These are phyloP conservation scores for Lactarius sanguifluus DNA, from an alignment of 768 basidiomycete genomes.

Conservation along the genomic window DNA sequence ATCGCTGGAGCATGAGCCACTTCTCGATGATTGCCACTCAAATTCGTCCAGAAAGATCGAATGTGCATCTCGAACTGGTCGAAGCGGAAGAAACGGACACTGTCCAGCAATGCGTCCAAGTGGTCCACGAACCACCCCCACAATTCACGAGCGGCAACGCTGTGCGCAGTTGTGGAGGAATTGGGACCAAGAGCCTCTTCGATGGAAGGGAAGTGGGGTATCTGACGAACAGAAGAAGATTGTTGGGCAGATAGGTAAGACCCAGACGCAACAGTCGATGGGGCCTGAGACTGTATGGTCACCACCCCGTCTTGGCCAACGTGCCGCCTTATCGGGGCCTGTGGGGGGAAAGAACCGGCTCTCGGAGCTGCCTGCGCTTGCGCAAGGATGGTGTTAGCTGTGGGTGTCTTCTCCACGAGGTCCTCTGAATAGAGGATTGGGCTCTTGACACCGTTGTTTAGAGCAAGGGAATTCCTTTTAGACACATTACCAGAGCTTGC, in stretches of 20 bases:
- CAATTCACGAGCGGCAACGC: conserved; percentile 78
- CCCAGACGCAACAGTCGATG: conserved; percentile 45
- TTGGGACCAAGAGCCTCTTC: conserved; percentile 78
- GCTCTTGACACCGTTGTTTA: conserved; percentile 63
- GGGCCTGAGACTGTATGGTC: conserved; percentile 46
- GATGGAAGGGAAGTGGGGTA: conserved; percentile 80
- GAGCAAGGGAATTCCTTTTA: conserved; percentile 71
- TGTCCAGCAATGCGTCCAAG: conserved; percentile 78
- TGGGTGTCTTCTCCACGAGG: conserved; percentile 82
- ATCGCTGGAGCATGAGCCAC: conserved; percentile 88
- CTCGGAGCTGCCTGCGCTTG: conserved; percentile 70
- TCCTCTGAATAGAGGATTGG: conserved; percentile 57
- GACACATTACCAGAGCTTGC: conserved; percentile 59
- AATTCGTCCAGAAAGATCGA: conserved; percentile 79
- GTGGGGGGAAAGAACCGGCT: conserved; percentile 58
- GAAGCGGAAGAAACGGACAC: conserved; percentile 73
- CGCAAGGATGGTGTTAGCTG: conserved; percentile 71
- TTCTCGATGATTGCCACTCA: conserved; percentile 76
- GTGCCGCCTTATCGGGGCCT: conserved; percentile 77
- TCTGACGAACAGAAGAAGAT: conserved; percentile 65
- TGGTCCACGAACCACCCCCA: conserved; percentile 95
- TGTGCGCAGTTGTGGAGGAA: conserved; percentile 67
- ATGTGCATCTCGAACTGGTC: conserved; percentile 90
- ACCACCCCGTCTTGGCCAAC: conserved; percentile 52
- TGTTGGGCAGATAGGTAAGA: conserved; percentile 49